phyloP scores from a whole-genome alignment of 176 grass and related monocot species.

The Dendrocalamus sinicus region DNA sequence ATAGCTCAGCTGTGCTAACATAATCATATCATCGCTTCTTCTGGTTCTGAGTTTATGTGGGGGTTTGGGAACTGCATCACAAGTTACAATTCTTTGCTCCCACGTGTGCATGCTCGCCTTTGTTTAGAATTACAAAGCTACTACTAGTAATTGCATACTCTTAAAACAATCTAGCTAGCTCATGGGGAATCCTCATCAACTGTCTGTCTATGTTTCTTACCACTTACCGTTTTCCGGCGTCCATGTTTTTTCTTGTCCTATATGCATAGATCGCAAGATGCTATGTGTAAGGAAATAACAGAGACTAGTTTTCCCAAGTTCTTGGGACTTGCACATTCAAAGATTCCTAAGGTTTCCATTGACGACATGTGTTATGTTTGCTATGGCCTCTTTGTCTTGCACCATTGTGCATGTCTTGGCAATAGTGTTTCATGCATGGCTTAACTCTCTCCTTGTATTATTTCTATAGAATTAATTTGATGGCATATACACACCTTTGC shows the following conservation, averaged over 20 bases:
- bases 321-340: conserved; percentile 68
- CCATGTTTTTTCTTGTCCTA: conserved; percentile 49
- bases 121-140: conserved; percentile 56
- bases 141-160: conserved; percentile 47
- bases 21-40: conserved; percentile 43
- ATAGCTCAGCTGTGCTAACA: neutral
- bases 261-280: conserved; percentile 40
- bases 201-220: conserved; percentile 34
- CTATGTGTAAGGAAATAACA: conserved; percentile 46
- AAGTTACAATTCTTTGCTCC: conserved; percentile 57
- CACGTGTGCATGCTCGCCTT: conserved; percentile 71
- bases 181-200: conserved; percentile 49
- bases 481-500: neutral
- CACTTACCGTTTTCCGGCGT: neutral
- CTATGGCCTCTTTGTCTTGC: neutral
- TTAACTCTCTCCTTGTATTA: neutral
- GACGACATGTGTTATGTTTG: conserved; percentile 42
- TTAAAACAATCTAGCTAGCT: conserved; percentile 40
- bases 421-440: neutral
- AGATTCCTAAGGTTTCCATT: conserved; percentile 61
- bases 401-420: too few species aligned
- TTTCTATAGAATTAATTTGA: neutral
- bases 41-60: conserved; percentile 42
- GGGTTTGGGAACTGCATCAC: conserved; percentile 45
- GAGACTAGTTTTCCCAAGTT: conserved; percentile 50